Evolutionary conservation across 805 yeast species (phyloP), one percentile per base, ranked within the genome.

Genomic region (Sungouiozyma intestinalis): DNA sequence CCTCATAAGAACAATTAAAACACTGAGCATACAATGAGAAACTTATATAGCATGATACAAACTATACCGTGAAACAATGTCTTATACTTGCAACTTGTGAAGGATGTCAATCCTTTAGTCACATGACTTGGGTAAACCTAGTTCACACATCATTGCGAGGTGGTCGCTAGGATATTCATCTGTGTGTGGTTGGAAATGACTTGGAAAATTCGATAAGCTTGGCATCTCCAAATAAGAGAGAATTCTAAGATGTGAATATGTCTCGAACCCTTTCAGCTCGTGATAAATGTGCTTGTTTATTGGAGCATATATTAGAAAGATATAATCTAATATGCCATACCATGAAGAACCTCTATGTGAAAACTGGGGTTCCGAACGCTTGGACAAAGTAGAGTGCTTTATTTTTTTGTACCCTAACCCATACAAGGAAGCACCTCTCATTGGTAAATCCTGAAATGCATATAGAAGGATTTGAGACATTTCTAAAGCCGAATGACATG

Each of bases 261-360:
- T 63, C 2, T 62, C 62, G 3, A 76, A 39, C 0, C 60, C 49
- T 16, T 71, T 75, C 11, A 53, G 52, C 1, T 48, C 45, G 3
- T 29, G 29, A 7, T 60, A 43, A 20, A 62, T 62, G 33, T 65
- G 57, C 1, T 44, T 44, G 38, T 64, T 60, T 84, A 85, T 78
- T 0, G 61, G 59, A 21, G 11, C 11, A 11, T 69, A 66, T 15
- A 85, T 56, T 5, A 79, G 69, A 47, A 85, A 81, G 8, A 88
- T 79, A 56, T 90, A 90, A 55, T 90, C 97, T 36, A 90, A 62
- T 29, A 86, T 64, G 0, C 95, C 97, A 40, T 85, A 69, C 94
- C 95, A 88, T 0, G 81, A 58, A 51, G 80, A 80, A 0, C 95
- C 92, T 95, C 96, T 87, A 54, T 88, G 88, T 1, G 96, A 85